Conservation (phyloP, 768 basidiomycete species). For the Lactarius sp. region DNA sequence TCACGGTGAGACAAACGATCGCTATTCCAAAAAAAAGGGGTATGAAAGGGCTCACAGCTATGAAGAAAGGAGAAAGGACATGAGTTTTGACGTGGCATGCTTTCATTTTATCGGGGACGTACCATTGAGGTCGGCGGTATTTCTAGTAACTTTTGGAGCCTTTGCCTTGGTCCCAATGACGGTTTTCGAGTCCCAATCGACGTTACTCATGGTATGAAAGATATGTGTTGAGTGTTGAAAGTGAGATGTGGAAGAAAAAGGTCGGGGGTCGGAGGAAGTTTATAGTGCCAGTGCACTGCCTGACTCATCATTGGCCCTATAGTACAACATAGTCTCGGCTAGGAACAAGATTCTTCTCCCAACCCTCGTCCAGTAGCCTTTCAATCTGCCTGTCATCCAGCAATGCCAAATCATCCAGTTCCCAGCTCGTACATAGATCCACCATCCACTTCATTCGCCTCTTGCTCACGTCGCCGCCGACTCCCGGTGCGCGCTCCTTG, state of each 20-base stretch:
- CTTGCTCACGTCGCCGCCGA: constrained; percentile 71
- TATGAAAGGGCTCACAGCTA: constrained; percentile 23
- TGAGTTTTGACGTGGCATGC: constrained; percentile 24
- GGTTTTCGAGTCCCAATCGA: constrained; percentile 65
- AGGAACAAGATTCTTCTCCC: constrained; percentile 61
- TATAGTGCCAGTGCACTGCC: too few species aligned
- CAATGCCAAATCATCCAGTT: constrained; percentile 69
- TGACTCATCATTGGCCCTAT: constrained; percentile 21
- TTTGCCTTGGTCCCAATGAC: constrained; percentile 69
- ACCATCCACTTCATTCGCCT: constrained; percentile 93
- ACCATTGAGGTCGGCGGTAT: constrained; percentile 53
- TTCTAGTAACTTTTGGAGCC: constrained; percentile 61
- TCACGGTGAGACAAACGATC: constrained; percentile 11
- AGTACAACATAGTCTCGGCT: constrained; percentile 30
- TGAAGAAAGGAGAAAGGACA: constrained; percentile 1
- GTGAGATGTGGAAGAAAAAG: neutral
- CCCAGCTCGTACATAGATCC: constrained; percentile 79
- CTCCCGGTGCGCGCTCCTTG: constrained; percentile 75
- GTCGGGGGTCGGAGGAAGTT: too few species aligned
- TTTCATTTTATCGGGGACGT: constrained; percentile 20
- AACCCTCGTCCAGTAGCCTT: constrained; percentile 74
- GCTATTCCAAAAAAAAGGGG: neutral
- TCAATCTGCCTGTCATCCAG: constrained; percentile 64
- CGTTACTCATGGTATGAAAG: constrained; percentile 30
- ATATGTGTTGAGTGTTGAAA: neutral